Evolutionary conservation across 2,329 filamentous ascomycete genomes (phyloP), one percentile per base, ranked within the genome.

Genomic region (Monosporascus sp.): DNA sequence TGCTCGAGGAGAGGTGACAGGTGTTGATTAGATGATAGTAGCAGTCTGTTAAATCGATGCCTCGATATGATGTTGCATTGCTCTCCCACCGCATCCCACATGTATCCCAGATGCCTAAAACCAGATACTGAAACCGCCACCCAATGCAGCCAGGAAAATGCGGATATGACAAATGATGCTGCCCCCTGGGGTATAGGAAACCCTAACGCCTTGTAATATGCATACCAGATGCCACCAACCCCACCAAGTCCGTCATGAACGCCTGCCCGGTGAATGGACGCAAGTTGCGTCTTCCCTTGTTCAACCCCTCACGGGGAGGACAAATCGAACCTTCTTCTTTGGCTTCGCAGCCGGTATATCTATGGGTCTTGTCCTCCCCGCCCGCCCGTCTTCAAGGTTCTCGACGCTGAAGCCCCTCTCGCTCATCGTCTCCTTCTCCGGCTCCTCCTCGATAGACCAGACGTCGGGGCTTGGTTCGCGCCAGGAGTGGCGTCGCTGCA

Each of bases 361-460:
- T 67, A 70, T 68, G 53, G 70, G 66, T 59, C 65, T 55, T 60
- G 62, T 66, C 61, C 64, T 65, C 47, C 53, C 54, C 49, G 63
- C 57, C 24, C 57, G 54, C 36, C 57, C 59, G 8, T 63, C 56
- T 15, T 61, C 60, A 25, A 69, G 63, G 49, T 67, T 64, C 50
- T 65, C 59, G 36, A 68, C 60, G 57, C 69, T 70, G 9, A 67
- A 58, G 0, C 68, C 72, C 63, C 70, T 65, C 62, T 77, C 74
- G 57, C 73, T 75, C 67, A 73, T 66, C 24, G 76, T 65, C 60
- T 81, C 77, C 61, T 79, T 77, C 67, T 81, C 79, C 1, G 77
- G 76, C 68, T 83, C 79, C 64, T 83, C 80, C 66, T 81, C 76
- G 52, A 83, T 83, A 31, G 77, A 77, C 76, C 79, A 83, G 3